Evolutionary conservation across 1,139 yeast species (phyloP).

Genomic region (Candida sp.): DNA sequence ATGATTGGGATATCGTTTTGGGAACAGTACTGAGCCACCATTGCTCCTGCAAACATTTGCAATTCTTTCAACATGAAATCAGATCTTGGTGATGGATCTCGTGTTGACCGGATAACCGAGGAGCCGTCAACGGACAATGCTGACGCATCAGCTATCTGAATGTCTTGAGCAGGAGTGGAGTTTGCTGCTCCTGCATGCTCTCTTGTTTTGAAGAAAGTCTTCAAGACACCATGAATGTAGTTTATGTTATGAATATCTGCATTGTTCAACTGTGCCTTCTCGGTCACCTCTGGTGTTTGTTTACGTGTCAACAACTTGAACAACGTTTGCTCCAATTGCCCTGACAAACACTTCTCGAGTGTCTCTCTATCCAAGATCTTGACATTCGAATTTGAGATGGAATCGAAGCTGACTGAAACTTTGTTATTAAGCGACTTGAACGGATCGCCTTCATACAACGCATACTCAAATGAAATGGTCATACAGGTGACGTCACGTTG

Average conservation of each 20-base stretch:
- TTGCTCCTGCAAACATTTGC: slow-evolving; percentile 26
- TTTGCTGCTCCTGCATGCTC: slow-evolving; percentile 34
- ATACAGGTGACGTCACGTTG: slow-evolving; percentile 28
- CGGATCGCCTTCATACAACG: slow-evolving; percentile 38
- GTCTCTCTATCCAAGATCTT: slow-evolving; percentile 22
- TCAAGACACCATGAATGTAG: slow-evolving; percentile 33
- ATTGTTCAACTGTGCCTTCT: slow-evolving; percentile 17
- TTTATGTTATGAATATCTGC: slow-evolving; percentile 39
- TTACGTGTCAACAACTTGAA: slow-evolving; percentile 31
- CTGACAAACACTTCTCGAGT: slow-evolving; percentile 33
- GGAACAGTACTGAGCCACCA: slow-evolving; percentile 28
- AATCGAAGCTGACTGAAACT: slow-evolving; percentile 33
- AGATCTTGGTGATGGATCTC: slow-evolving; percentile 13
- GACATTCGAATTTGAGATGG: slow-evolving; percentile 24
- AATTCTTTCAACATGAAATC: slow-evolving; percentile 31
- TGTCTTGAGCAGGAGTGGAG: slow-evolving; percentile 3
- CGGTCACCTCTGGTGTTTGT: background rate
- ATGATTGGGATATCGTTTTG: slow-evolving; percentile 32
- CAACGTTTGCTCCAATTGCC: slow-evolving; percentile 29
- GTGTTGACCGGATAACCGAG: background rate
- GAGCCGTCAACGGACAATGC: background rate
- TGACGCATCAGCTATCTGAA: slow-evolving; percentile 2
- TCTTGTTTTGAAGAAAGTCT: slow-evolving; percentile 35
- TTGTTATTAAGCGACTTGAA: slow-evolving; percentile 28
- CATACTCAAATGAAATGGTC: slow-evolving; percentile 39